Percentiles rank a stretch among this genome's conserved stretches.
These are phyloP conservation scores for Albophoma yamanashiensis DNA, from an alignment of 2,329 filamentous ascomycete genomes.

Conservation along the genomic window DNA sequence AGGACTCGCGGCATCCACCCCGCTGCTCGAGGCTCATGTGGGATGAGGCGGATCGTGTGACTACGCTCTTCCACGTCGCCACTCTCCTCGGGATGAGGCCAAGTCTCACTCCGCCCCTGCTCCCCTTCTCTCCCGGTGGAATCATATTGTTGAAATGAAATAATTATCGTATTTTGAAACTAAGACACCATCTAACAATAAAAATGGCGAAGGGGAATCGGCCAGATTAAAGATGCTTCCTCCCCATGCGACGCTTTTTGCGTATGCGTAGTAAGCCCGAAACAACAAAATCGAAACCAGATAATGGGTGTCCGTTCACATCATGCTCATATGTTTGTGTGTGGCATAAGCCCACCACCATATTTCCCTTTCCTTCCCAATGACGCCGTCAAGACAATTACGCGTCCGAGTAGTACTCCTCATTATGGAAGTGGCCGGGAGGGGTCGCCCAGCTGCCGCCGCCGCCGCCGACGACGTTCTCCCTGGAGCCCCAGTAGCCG, in stretches of 20 bases:
- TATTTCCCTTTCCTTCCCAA: background rate
- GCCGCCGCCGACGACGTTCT: constrained; percentile 34
- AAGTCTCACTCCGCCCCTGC: no score
- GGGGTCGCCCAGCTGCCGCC: constrained; percentile 31
- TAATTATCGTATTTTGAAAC: background rate
- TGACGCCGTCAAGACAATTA: constrained; percentile 15
- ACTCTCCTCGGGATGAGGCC: no score
- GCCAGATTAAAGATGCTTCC: background rate
- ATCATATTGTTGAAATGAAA: background rate
- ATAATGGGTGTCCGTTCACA: background rate
- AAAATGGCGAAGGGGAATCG: background rate
- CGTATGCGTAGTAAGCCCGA: background rate
- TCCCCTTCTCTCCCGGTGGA: background rate
- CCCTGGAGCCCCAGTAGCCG: constrained; percentile 40
- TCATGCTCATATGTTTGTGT: background rate
- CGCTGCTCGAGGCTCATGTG: background rate
- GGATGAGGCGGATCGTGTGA: background rate
- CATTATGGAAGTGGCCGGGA: constrained; percentile 35
- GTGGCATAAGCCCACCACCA: background rate
- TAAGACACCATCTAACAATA: no score
- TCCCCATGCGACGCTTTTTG: background rate
- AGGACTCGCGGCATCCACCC: background rate
- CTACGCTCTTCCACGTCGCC: background rate
- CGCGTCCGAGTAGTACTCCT: constrained; percentile 45
- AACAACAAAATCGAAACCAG: background rate